Evolutionary conservation across 805 yeast species (phyloP).

Genomic region (Lipomyces sp.): DNA sequence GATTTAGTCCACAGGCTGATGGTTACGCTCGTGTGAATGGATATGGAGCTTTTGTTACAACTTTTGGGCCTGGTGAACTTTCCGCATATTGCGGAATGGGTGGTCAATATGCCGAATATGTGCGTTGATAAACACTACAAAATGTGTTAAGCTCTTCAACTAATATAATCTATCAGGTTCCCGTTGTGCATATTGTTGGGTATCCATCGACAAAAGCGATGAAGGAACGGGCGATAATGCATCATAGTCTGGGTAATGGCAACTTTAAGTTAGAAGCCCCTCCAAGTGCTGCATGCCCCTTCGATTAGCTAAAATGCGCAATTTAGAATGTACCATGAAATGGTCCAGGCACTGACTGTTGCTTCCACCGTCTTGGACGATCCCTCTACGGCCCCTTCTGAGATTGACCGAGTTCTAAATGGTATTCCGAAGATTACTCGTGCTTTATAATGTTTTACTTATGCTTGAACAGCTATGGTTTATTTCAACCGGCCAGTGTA

Average conservation of each 20-base stretch:
- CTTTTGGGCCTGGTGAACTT: neutral
- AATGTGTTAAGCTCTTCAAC: neutral
- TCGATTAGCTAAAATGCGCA: neutral
- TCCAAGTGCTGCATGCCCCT: neutral
- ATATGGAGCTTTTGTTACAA: neutral
- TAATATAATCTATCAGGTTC: conserved; percentile 42
- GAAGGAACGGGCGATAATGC: conserved; percentile 71
- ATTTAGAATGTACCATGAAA: conserved; percentile 75
- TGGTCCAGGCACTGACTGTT: conserved; percentile 73
- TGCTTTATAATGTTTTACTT: neutral
- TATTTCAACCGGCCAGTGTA: conserved; percentile 76
- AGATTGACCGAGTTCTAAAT: conserved; percentile 74
- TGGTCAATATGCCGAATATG: conserved; percentile 88
- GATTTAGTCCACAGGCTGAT: neutral
- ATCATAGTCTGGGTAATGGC: conserved; percentile 85
- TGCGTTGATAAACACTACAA: conserved; percentile 39
- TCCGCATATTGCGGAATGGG: conserved; percentile 62
- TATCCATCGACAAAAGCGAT: conserved; percentile 79
- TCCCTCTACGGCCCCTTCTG: conserved; percentile 65
- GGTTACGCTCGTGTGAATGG: neutral
- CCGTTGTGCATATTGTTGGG: conserved; percentile 82
- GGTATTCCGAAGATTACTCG: neutral
- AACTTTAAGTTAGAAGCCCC: conserved; percentile 45
- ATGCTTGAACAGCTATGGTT: conserved; percentile 59
- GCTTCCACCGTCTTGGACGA: conserved; percentile 70